Conservation (phyloP, 345 rosid species). For the Citrus maxima region DNA sequence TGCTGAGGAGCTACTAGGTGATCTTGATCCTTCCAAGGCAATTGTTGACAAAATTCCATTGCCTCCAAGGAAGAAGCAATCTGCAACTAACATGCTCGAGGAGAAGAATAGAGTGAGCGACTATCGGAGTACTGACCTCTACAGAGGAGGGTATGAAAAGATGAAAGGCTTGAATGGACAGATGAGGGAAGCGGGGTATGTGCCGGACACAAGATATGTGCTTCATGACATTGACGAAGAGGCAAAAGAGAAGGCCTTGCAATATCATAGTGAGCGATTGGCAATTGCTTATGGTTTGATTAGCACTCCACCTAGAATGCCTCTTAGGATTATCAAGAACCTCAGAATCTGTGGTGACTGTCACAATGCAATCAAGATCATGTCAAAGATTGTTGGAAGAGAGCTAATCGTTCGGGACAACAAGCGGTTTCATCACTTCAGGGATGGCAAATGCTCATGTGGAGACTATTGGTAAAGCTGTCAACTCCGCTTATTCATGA, state of each 20-base stretch:
- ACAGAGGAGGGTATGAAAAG: slow-evolving; percentile 30
- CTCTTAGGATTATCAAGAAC: slow-evolving; percentile 61
- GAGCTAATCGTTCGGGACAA: slow-evolving; percentile 64
- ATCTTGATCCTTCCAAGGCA: slow-evolving; percentile 30
- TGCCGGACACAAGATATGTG: slow-evolving; percentile 58
- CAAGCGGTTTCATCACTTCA: slow-evolving; percentile 66
- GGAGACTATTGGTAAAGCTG: slow-evolving; percentile 51
- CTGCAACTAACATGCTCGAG: slow-evolving; percentile 47
- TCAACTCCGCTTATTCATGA: background rate
- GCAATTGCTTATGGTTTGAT: slow-evolving; percentile 65
- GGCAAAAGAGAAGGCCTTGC: slow-evolving; percentile 61
- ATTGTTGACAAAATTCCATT: slow-evolving; percentile 15
- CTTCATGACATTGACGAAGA: slow-evolving; percentile 63
- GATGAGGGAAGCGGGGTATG: slow-evolving; percentile 57
- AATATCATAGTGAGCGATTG: slow-evolving; percentile 58
- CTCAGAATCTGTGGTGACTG: slow-evolving; percentile 70
- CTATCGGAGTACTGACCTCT: slow-evolving; percentile 32
- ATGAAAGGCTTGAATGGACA: slow-evolving; percentile 55
- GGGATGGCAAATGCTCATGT: slow-evolving; percentile 57
- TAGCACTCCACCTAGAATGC: slow-evolving; percentile 55
- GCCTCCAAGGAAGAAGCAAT: slow-evolving; percentile 38
- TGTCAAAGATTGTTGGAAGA: slow-evolving; percentile 63
- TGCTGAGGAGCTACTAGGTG: slow-evolving; percentile 31
- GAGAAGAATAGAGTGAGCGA: slow-evolving; percentile 43
- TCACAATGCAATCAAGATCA: slow-evolving; percentile 59